Base-by-base conservation (phyloP, 2,329 filamentous ascomycete genomes). In the Fragosphaeria purpurea region DNA sequence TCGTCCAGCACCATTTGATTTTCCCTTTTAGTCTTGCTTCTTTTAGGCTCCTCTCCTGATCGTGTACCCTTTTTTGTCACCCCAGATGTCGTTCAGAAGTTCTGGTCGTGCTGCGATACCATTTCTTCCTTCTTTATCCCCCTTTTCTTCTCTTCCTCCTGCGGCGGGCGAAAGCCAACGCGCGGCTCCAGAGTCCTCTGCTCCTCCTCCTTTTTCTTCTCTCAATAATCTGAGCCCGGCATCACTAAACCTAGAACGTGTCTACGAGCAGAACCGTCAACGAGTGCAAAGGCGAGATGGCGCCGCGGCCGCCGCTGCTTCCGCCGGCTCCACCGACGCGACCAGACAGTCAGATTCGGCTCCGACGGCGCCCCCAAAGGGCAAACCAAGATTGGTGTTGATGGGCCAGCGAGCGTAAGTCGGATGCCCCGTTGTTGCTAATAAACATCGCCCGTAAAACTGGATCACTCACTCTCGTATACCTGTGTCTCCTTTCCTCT, bases 321-420 rank as follows among this genome's bases (percentile, higher is more conserved):
- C 41, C 5, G 4, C 41, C 11, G 10, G 38, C 5, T 12, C 22
- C 10, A 22, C 33, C 31, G 59, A 63, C 13, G 22, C 35, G 31
- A 42, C 53, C 42, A 74, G 73, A 55, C 64, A 67, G 46, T 63
- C 65, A 12, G 73, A 75, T 45, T 65, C 68, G n/a, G 64, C 67
- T 7, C 63, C 70, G 10, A 71, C 71, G 49, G 66, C 67, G 49
- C 67, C 74, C 30, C 67, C 71, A 33, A 83, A 83, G 61, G 76
- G 76, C 68, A 94, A 93, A 66, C 93, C 93, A 37, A 81, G 90
- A 59, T 70, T 98, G 48, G 72, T 98, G 51, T 73, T 98, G 57
- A 97, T 98, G 93, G 93, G 93, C 4, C 87, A 96, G 69, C 81
- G 90, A 72, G 84, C 91, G 93, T 95, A 72, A 59, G 73, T 63